phyloP scores from a whole-genome alignment of 345 rosid genomes.

The Gossypium ekmanianum region DNA sequence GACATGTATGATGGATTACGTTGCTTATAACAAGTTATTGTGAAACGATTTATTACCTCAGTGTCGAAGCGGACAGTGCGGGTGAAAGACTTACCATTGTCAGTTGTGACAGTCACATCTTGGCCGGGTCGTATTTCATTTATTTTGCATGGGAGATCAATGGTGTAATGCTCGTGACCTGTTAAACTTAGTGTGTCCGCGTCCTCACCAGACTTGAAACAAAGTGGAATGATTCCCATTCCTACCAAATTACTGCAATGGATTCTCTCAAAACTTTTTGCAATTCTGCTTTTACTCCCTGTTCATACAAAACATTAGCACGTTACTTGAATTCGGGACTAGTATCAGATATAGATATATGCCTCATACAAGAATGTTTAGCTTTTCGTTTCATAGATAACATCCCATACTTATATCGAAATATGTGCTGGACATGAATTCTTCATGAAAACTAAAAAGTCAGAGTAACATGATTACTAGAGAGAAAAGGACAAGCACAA shows the following conservation, averaged over 20 bases:
- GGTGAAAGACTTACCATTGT: constrained; percentile 79
- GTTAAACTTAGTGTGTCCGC: constrained; percentile 83
- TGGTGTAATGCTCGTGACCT: constrained; percentile 81
- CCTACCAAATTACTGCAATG: constrained; percentile 98
- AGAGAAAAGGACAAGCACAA: background rate
- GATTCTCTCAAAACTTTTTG: constrained; percentile 97
- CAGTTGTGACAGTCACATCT: constrained; percentile 81
- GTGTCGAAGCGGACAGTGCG: constrained; percentile 94
- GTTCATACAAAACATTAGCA: constrained; percentile 7
- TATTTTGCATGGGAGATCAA: constrained; percentile 74
- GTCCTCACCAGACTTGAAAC: constrained; percentile 93
- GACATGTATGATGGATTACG: background rate
- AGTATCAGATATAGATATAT: too few species aligned
- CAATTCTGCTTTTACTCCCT: constrained; percentile 97
- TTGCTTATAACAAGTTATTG: too few species aligned
- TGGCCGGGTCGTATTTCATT: constrained; percentile 88
- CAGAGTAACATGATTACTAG: too few species aligned
- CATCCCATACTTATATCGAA: too few species aligned
- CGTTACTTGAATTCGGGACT: too few species aligned
- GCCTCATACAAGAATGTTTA: too few species aligned
- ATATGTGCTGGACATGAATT: too few species aligned
- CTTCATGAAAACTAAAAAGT: too few species aligned
- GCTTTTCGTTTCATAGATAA: too few species aligned
- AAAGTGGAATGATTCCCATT: constrained; percentile 95
- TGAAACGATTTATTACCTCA: constrained; percentile 48